These are phyloP conservation scores for Lunularia cruciata DNA, from an alignment of 225 moss, liverwort and hornwort genomes.

Conservation along the genomic window DNA sequence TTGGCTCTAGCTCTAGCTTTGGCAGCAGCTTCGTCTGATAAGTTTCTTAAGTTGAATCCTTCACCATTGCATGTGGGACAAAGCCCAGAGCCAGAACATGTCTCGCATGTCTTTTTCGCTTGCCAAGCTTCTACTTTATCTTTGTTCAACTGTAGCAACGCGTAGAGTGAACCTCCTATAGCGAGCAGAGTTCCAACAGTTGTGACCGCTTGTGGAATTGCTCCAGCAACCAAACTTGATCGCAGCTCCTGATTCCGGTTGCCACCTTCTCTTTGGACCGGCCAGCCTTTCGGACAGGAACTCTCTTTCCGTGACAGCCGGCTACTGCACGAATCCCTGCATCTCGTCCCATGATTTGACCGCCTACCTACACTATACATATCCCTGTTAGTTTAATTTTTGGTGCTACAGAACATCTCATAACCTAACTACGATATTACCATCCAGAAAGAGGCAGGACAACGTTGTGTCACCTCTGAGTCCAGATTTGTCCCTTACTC, in stretches of 20 bases:
- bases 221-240: conserved; percentile 56
- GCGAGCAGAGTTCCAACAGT: conserved; percentile 60
- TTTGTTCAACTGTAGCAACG: conserved; percentile 43
- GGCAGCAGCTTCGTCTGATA: conserved; percentile 70
- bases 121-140: conserved; percentile 35
- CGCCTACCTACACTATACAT: conserved; percentile 48
- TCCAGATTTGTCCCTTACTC: too few species aligned
- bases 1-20: conserved; percentile 74
- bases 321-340: conserved; percentile 8
- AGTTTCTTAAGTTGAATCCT: conserved; percentile 70
- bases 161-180: conserved; percentile 72
- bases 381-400: conserved; percentile 17
- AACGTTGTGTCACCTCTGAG: too few species aligned
- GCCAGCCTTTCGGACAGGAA: conserved; percentile 18
- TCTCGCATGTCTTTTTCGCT: conserved; percentile 55
- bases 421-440: too few species aligned
- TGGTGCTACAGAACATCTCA: neutral
- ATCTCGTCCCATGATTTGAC: conserved; percentile 24
- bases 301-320: conserved; percentile 19
- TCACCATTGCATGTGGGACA: conserved; percentile 87
- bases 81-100: conserved; percentile 86
- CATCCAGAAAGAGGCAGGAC: too few species aligned
- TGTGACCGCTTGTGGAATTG: conserved; percentile 64
- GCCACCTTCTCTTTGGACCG: conserved; percentile 1
- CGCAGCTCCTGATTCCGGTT: conserved; percentile 30